Percentiles rank a stretch among this genome's conserved stretches.
phyloP scores from a whole-genome alignment of 1,284 basidiomycete species.

The Grifola frondosa region DNA sequence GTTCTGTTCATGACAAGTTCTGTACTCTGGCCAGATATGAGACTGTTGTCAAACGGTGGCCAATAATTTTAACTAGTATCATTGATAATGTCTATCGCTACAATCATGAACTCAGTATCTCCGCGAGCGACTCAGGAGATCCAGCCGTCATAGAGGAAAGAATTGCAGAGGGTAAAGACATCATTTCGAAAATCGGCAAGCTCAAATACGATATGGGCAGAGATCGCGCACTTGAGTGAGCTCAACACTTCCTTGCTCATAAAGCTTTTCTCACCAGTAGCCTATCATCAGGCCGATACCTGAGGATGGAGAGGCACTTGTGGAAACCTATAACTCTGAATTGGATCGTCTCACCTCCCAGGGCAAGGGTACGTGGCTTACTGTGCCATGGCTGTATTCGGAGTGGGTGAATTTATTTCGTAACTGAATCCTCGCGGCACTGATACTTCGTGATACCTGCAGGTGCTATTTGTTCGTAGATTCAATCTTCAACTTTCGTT shows the following conservation, averaged over 20 bases:
- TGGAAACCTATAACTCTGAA: conserved; percentile 74
- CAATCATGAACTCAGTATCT: conserved; percentile 48
- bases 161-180: conserved; percentile 71
- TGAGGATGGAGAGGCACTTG: conserved; percentile 70
- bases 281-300: conserved; percentile 54
- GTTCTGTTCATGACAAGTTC: not conserved
- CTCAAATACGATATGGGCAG: conserved; percentile 91
- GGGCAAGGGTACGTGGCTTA: conserved; percentile 82
- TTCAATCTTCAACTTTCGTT: conserved; percentile 57
- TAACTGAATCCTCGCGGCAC: not conserved
- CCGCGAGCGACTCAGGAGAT: conserved; percentile 24
- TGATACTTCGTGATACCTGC: not conserved
- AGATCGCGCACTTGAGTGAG: conserved; percentile 74
- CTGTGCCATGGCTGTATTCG: conserved; percentile 89
- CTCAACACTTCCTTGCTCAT: conserved; percentile 13
- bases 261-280: not conserved
- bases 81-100: conserved; percentile 70
- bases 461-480: conserved; percentile 35
- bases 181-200: conserved; percentile 79
- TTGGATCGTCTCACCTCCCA: conserved; percentile 50
- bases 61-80: conserved; percentile 80
- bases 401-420: conserved; percentile 53
- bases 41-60: conserved; percentile 76
- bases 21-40: conserved; percentile 43
- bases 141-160: conserved; percentile 34